Evolutionary conservation across 352 stramenopile species (phyloP).

Genomic region (Phytophthora citricola): DNA sequence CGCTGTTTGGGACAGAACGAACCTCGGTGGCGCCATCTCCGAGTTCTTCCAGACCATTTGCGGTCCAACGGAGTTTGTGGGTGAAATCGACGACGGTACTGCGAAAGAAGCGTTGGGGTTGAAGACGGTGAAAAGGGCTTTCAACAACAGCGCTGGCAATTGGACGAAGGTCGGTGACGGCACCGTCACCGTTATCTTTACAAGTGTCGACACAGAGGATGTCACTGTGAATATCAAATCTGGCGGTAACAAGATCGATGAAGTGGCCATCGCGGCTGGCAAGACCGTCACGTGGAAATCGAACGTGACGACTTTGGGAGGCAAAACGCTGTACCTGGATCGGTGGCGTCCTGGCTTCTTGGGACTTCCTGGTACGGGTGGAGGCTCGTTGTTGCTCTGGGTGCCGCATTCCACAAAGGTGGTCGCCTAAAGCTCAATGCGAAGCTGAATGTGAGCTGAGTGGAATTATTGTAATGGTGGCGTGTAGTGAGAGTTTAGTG

Average conservation of each 20-base stretch:
- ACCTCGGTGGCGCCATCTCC: constrained; percentile 46
- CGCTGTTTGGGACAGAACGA: constrained; percentile 52
- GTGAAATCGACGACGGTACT: constrained; percentile 56
- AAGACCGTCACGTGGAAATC: constrained; percentile 43
- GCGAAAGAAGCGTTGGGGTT: constrained; percentile 53
- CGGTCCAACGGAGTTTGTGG: constrained; percentile 51
- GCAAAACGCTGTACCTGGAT: constrained; percentile 53
- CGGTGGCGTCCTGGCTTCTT: constrained; percentile 47
- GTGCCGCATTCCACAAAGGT: constrained; percentile 32
- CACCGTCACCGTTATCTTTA: constrained; percentile 41
- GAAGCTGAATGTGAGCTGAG: constrained; percentile 41
- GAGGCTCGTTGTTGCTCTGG: constrained; percentile 50
- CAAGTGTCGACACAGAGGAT: constrained; percentile 40
- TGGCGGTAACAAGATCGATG: constrained; percentile 30
- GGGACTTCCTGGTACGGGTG: constrained; percentile 37
- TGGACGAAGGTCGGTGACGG: constrained; percentile 46
- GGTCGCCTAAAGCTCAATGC: constrained; percentile 33
- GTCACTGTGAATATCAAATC: constrained; percentile 56
- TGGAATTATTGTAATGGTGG: constrained; percentile 15
- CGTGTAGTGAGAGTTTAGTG: constrained; percentile 1
- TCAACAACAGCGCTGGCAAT: constrained; percentile 42
- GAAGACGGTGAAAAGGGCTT: constrained; percentile 45
- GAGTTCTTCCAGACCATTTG: constrained; percentile 67
- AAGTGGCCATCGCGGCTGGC: constrained; percentile 39
- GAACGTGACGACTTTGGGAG: constrained; percentile 34